Evolutionary conservation across 257 asterid genomes (phyloP).

Genomic region (Avicennia marina): DNA sequence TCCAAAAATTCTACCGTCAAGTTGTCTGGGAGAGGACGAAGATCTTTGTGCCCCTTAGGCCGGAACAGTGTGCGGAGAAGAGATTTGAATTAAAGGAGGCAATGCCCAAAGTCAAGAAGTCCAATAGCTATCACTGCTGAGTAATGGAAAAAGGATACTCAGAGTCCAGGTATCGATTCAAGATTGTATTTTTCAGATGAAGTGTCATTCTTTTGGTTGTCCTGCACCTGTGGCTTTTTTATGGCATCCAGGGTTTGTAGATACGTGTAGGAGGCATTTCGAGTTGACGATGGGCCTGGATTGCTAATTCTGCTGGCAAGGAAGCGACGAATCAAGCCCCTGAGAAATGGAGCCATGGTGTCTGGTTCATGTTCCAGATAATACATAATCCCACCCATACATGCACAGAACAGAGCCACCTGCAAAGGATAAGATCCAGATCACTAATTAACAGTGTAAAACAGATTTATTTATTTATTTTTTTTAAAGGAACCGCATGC

Average conservation of each 20-base stretch:
- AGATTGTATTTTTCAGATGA: conserved; percentile 76
- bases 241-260: conserved; percentile 74
- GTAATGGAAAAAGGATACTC: conserved; percentile 47
- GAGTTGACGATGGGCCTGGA: conserved; percentile 59
- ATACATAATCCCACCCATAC: conserved; percentile 99
- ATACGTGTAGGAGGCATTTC: conserved; percentile 71
- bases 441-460: not conserved
- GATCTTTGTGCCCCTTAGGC: no score
- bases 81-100: conserved; percentile 20
- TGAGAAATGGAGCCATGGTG: conserved; percentile 94
- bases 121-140: conserved; percentile 18
- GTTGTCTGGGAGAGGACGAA: no score
- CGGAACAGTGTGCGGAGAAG: conserved; percentile 22
- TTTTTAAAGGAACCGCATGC: no score
- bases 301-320: conserved; percentile 95
- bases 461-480: no score
- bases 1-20: conserved; percentile 1
- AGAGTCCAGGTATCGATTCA: conserved; percentile 96
- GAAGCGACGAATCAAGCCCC: conserved; percentile 92
- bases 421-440: conserved; percentile 24
- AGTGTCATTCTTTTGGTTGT: conserved; percentile 44
- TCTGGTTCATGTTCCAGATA: conserved; percentile 95
- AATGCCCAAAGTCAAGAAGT: conserved; percentile 16
- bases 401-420: conserved; percentile 91
- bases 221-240: conserved; percentile 55